These are phyloP conservation scores for Alternaria atra DNA, from an alignment of 2,329 filamentous ascomycete genomes.

Conservation along the genomic window DNA sequence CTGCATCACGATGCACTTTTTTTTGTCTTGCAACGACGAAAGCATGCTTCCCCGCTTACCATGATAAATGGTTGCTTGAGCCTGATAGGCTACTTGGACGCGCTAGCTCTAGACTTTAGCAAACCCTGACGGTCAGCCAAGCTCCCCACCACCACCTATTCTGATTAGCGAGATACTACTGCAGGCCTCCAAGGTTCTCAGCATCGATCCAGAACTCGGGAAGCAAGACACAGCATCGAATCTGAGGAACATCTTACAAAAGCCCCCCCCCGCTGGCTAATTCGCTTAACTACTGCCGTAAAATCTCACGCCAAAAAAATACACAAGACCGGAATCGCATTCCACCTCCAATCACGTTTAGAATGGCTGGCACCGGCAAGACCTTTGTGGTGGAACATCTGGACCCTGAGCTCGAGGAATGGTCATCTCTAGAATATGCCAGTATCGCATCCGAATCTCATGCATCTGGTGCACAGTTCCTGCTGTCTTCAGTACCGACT, in stretches of 20 bases:
- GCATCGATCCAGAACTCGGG: constrained; percentile 20
- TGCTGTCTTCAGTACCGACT: constrained; percentile 80
- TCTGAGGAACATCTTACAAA: background rate
- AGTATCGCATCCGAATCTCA: constrained; percentile 85
- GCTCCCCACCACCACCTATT: constrained; percentile 32
- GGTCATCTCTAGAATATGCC: constrained; percentile 93
- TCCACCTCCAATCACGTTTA: constrained; percentile 21
- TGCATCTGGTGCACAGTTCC: constrained; percentile 72
- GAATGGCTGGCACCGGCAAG: constrained; percentile 58
- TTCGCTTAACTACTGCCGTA: constrained; percentile 12
- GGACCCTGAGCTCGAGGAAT: constrained; percentile 90
- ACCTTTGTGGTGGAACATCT: constrained; percentile 97
- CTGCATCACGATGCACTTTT: constrained; percentile 10
- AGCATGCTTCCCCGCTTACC: constrained; percentile 16
- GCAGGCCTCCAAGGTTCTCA: constrained; percentile 38
- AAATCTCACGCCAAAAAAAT: constrained; percentile 10
- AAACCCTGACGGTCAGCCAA: constrained; percentile 22
- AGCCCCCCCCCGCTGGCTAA: constrained; percentile 1
- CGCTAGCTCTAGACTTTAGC: constrained; percentile 18
- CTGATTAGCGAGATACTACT: constrained; percentile 36
- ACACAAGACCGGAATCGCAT: constrained; percentile 21
- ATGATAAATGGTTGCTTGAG: constrained; percentile 10
- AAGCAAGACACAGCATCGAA: constrained; percentile 3
- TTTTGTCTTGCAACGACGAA: constrained; percentile 1
- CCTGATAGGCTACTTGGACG: constrained; percentile 28